Conservation (phyloP, 2,329 filamentous ascomycete species). For the Zasmidium cellare region DNA sequence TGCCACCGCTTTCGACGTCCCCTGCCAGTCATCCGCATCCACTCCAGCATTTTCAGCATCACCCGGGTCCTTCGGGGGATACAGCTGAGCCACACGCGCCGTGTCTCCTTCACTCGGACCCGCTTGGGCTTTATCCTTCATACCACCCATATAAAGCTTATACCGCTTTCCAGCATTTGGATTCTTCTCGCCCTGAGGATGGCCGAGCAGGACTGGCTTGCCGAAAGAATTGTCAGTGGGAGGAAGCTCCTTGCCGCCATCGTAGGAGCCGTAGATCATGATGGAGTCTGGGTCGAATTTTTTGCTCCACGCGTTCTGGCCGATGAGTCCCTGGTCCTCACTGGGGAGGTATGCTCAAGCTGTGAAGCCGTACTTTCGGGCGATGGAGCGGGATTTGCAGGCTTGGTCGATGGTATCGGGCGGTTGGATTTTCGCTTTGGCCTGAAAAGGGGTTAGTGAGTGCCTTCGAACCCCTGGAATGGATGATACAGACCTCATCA, state of each 20-base stretch:
- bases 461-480: not conserved
- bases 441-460: not conserved
- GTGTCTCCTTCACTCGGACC: not conserved
- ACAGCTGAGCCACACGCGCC: constrained; percentile 1
- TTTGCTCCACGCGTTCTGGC: constrained; percentile 1
- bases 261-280: constrained; percentile 2
- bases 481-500: not conserved
- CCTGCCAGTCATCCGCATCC: not conserved
- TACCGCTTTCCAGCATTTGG: not conserved
- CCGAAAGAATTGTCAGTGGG: not conserved
- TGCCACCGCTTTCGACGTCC: not conserved
- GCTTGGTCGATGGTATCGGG: constrained; percentile 1
- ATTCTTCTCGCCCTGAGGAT: not conserved
- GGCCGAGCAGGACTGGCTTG: not conserved
- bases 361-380: not conserved
- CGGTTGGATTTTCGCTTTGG: not conserved
- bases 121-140: not conserved
- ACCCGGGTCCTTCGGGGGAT: not conserved
- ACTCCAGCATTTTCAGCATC: not conserved
- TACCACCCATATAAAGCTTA: not conserved
- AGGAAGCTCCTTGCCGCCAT: not conserved
- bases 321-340: not conserved
- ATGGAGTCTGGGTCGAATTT: constrained; percentile 1
- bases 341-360: not conserved
- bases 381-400: not conserved